Conservation (phyloP, 441 rosid genomes). For the Eutrema salsugineum region DNA sequence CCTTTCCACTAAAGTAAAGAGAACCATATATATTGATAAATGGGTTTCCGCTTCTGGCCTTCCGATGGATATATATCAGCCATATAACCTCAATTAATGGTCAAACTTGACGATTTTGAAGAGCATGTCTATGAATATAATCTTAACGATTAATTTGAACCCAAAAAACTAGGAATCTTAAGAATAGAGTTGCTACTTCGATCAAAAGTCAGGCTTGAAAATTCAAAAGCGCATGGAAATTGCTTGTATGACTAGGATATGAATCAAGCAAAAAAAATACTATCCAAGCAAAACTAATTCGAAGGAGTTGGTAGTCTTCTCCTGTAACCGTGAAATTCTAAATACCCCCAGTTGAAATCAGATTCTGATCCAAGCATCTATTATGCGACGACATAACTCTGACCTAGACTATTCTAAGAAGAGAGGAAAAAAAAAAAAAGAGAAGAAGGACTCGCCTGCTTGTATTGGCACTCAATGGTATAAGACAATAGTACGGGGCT, state of each 20-base stretch:
- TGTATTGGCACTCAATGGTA: constrained; percentile 84
- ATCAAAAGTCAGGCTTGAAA: background rate
- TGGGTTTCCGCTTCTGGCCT: too few species aligned
- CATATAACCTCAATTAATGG: background rate
- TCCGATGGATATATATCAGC: background rate
- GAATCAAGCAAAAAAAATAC: background rate
- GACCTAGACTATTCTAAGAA: background rate
- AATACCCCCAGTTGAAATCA: background rate
- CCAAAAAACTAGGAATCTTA: background rate
- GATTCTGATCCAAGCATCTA: background rate
- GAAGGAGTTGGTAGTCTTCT: background rate
- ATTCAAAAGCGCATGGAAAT: background rate
- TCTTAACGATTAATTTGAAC: background rate
- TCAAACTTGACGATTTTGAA: background rate
- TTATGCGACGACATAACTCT: background rate
- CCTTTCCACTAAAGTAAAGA: background rate
- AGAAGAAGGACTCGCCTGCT: constrained; percentile 52
- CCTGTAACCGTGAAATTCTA: background rate
- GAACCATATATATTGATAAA: background rate
- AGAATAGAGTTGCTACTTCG: background rate
- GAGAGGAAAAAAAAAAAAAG: background rate
- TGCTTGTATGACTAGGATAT: background rate
- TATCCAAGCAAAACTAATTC: background rate
- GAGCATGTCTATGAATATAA: background rate
- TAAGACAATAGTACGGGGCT: constrained; percentile 85